phyloP scores from a whole-genome alignment of 305 asterid genomes.

The Rubia peregrina region DNA sequence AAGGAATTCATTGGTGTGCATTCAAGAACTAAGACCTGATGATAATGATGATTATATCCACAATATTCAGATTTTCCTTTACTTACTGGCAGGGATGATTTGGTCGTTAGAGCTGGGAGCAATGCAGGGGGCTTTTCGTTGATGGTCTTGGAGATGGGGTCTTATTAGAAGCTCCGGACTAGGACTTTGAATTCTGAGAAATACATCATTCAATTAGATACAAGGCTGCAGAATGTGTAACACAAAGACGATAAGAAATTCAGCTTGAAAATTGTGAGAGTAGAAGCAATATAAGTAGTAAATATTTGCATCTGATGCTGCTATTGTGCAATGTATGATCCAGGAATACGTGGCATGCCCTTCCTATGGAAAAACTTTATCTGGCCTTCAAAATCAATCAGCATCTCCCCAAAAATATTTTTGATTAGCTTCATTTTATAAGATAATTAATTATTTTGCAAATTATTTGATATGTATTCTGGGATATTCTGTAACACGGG shows the following conservation, averaged over 20 bases:
- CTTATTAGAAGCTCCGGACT: conserved; percentile 80
- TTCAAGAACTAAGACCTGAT: conserved; percentile 14
- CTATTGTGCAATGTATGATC: conserved; percentile 5
- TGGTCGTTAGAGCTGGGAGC: conserved; percentile 89
- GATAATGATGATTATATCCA: conserved; percentile 10
- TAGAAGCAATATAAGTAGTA: neutral
- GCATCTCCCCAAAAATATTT: conserved; percentile 31
- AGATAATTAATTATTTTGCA: too few relatives aligned
- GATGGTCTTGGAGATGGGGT: conserved; percentile 98
- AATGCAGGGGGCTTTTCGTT: conserved; percentile 90
- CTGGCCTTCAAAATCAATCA: conserved; percentile 70
- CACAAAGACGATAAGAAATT: conserved; percentile 75
- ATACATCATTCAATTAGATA: conserved; percentile 89
- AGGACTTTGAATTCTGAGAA: conserved; percentile 78
- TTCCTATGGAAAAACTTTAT: conserved; percentile 92
- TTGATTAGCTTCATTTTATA: too few relatives aligned
- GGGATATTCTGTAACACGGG: too few relatives aligned
- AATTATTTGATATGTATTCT: too few relatives aligned
- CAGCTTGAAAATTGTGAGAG: conserved; percentile 2
- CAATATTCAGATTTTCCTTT: conserved; percentile 13
- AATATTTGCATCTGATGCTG: neutral
- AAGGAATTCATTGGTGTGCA: conserved; percentile 63
- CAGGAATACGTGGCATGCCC: conserved; percentile 99
- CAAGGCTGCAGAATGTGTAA: conserved; percentile 99
- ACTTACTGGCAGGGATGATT: conserved; percentile 60